A percentile compares a stretch with the other conserved stretches of the same genome.
Conservation (phyloP, 2,329 filamentous ascomycete genomes). For the Zymoseptoria tritici region DNA sequence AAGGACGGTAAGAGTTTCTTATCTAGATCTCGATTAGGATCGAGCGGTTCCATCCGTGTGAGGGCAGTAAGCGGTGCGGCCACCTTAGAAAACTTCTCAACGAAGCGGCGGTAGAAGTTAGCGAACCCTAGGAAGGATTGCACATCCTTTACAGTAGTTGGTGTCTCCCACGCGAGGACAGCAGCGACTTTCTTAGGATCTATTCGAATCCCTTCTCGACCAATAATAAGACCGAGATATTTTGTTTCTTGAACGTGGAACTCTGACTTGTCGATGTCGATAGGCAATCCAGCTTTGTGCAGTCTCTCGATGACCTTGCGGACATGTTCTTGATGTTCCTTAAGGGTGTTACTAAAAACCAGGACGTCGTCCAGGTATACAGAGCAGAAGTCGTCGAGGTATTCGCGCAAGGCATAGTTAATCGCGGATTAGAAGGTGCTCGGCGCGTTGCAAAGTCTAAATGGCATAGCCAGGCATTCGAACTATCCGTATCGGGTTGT, state of each 20-base stretch:
- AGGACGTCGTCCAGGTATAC: conserved; percentile 22
- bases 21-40: background rate
- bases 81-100: background rate
- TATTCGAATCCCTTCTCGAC: conserved; percentile 17
- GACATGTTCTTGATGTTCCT: background rate
- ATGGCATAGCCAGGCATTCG: too few species aligned
- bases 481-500: background rate
- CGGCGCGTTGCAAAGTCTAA: background rate
- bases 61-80: background rate
- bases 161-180: conserved; percentile 11
- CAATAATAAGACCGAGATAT: conserved; percentile 21
- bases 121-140: conserved; percentile 3
- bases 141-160: background rate
- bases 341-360: conserved; percentile 11
- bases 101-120: background rate
- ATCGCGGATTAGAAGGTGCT: conserved; percentile 14
- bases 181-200: background rate
- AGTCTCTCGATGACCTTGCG: background rate
- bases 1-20: background rate
- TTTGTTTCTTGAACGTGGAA: conserved; percentile 19
- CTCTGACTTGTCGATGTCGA: conserved; percentile 3
- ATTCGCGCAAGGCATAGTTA: conserved; percentile 9
- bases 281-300: conserved; percentile 2
- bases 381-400: conserved; percentile 18
- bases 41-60: background rate